Evolutionary conservation across 805 yeast genomes (phyloP).

Genomic region (Candida nemodendra): DNA sequence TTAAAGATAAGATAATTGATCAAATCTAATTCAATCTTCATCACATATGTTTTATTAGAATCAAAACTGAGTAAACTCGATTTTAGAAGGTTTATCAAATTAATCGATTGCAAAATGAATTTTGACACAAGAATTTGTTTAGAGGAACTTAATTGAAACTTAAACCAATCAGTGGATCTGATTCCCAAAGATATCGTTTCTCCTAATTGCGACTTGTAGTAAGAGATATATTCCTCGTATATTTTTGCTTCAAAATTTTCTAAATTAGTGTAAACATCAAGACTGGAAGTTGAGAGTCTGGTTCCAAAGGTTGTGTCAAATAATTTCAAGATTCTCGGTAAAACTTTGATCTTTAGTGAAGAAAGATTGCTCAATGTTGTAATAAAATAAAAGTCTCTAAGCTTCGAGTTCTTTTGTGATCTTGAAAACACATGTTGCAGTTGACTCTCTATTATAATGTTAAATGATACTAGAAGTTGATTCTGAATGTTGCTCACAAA

Average conservation of each 20-base stretch:
- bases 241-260: slow-evolving; percentile 51
- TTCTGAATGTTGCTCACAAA: slow-evolving; percentile 29
- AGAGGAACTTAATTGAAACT: slow-evolving; percentile 8
- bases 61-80: slow-evolving; percentile 24
- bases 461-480: slow-evolving; percentile 36
- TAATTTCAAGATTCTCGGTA: slow-evolving; percentile 47
- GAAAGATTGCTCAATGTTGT: slow-evolving; percentile 53
- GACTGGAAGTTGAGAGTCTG: slow-evolving; percentile 39
- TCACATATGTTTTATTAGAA: slow-evolving; percentile 18
- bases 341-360: slow-evolving; percentile 41
- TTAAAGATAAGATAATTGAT: slow-evolving; percentile 23
- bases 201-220: slow-evolving; percentile 42
- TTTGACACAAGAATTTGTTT: slow-evolving; percentile 17
- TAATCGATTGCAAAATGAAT: slow-evolving; percentile 25
- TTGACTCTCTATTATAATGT: slow-evolving; percentile 41
- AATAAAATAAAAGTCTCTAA: slow-evolving; percentile 25
- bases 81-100: slow-evolving; percentile 25
- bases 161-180: slow-evolving; percentile 42
- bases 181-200: slow-evolving; percentile 42
- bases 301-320: slow-evolving; percentile 53
- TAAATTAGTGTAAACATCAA: slow-evolving; percentile 45
- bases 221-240: slow-evolving; percentile 51
- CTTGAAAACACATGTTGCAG: slow-evolving; percentile 41
- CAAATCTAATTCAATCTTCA: slow-evolving; percentile 24
- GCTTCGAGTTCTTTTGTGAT: slow-evolving; percentile 22